phyloP scores from a whole-genome alignment of 768 basidiomycete genomes.

The Pulveroboletus ravenelii region DNA sequence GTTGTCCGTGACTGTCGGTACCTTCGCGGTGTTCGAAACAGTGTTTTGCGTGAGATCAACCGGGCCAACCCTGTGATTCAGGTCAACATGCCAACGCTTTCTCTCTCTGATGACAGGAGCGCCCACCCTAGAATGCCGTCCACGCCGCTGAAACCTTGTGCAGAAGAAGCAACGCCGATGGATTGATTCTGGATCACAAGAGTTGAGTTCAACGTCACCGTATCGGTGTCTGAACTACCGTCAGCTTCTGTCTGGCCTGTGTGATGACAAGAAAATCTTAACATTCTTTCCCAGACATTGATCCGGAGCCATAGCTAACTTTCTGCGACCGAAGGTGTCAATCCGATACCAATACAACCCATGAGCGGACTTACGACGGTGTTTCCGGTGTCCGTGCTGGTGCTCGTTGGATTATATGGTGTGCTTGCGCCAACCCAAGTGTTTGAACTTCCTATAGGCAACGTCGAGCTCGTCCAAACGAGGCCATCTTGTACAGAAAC shows the following conservation, averaged over 20 bases:
- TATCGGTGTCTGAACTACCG: constrained; percentile 38
- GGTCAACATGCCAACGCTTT: not conserved
- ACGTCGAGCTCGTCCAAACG: not conserved
- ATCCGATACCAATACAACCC: not conserved
- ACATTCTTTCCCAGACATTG: constrained; percentile 52
- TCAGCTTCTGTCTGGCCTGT: not conserved
- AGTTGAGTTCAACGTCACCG: constrained; percentile 36
- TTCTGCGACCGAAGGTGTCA: constrained; percentile 28
- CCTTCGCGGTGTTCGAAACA: constrained; percentile 34
- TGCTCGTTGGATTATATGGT: constrained; percentile 41
- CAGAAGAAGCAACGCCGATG: constrained; percentile 43
- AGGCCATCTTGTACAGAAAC: constrained; percentile 1
- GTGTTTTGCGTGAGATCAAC: constrained; percentile 45
- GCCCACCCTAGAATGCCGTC: constrained; percentile 51
- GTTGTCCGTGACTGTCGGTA: constrained; percentile 59
- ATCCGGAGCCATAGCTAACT: constrained; percentile 52
- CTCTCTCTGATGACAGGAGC: not conserved
- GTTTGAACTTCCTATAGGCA: constrained; percentile 38
- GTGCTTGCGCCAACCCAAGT: constrained; percentile 55
- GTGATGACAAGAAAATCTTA: constrained; percentile 1
- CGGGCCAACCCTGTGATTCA: constrained; percentile 41
- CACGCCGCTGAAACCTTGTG: constrained; percentile 41
- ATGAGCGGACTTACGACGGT: constrained; percentile 28
- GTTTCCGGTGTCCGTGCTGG: constrained; percentile 40
- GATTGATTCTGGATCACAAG: constrained; percentile 45